Evolutionary conservation across 805 yeast species (phyloP), one percentile per base, ranked within the genome.

Genomic region (Saccharomycopsis olivae): DNA sequence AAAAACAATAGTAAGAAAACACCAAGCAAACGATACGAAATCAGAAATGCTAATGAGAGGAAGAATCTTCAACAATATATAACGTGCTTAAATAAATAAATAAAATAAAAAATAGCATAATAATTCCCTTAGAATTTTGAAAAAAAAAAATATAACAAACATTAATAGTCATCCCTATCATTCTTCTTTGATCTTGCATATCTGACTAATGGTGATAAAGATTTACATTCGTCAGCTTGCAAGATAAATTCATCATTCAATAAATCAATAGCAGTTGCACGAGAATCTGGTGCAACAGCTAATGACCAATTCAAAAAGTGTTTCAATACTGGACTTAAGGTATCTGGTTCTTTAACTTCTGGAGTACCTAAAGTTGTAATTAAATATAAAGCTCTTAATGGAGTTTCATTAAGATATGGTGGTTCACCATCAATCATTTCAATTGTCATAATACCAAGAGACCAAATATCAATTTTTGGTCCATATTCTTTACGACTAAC

Each of bases 391-490:
- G 97, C 97, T 53, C 94, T 74, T 55, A 92, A 69, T 16, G 98
- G 98, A 28, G 94, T 85, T 59, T 92, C 98, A 53, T 89, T 89
- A 57, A 92, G 66, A 55, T 92, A 92, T 2, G 98, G 98, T 11
- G 98, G 98, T 58, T 92, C 98, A 17, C 96, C 96, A 60, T 92
- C 97, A 50, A 92, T 85, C 97, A 92, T 89, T 61, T 92, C 98
- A 53, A 92, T 92, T 15, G 85, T 79, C 97, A 92, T 92, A 49
- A 92, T 92, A 49, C 98, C 98, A 47, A 92, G 64, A 5, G 96
- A 86, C 98, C 98, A 92, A 37, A 92, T 79, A 61, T 92, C 98
- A 35, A 92, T 95, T 58, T 92, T 88, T 34, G 95, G 94, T 19
- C 94, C 97, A 56, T 92, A 92, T 54, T 88, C 96, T 57, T 88